These are phyloP conservation scores for Trichophyton rubrum DNA, from an alignment of 2,329 filamentous ascomycete genomes.

Conservation along the genomic window DNA sequence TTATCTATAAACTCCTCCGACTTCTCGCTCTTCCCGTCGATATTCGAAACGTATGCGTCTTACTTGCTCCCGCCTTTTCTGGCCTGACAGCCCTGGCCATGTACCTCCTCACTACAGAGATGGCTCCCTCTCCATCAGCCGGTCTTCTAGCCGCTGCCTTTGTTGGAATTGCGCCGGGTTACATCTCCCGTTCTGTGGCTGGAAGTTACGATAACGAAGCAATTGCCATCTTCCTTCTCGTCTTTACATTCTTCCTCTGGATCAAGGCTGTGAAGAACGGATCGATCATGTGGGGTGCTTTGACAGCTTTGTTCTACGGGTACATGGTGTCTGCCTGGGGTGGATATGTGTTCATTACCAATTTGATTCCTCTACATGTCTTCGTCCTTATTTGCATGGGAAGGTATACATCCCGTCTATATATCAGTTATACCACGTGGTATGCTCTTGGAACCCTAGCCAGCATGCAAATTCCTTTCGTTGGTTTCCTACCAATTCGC, in stretches of 20 bases:
- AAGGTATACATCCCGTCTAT: slow-evolving; percentile 81
- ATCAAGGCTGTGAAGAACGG: slow-evolving; percentile 96
- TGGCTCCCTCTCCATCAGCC: slow-evolving; percentile 88
- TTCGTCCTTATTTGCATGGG: slow-evolving; percentile 96
- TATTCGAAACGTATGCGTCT: slow-evolving; percentile 96
- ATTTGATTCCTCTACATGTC: slow-evolving; percentile 83
- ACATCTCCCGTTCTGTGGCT: slow-evolving; percentile 94
- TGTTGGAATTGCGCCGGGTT: slow-evolving; percentile 95
- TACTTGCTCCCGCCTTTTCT: slow-evolving; percentile 88
- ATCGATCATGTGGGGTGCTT: slow-evolving; percentile 89
- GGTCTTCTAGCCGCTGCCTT: slow-evolving; percentile 88
- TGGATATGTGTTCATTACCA: slow-evolving; percentile 99
- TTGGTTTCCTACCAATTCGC: slow-evolving; percentile 89
- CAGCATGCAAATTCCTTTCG: slow-evolving; percentile 98
- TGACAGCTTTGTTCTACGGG: slow-evolving; percentile 92
- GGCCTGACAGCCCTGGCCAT: slow-evolving; percentile 84
- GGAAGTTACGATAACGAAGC: slow-evolving; percentile 99
- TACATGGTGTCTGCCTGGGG: slow-evolving; percentile 99
- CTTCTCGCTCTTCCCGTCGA: slow-evolving; percentile 85
- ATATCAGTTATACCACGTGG: slow-evolving; percentile 97
- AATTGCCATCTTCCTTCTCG: slow-evolving; percentile 95
- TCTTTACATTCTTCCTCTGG: slow-evolving; percentile 98
- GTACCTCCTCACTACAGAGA: slow-evolving; percentile 92
- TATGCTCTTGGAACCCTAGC: slow-evolving; percentile 90
- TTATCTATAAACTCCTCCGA: slow-evolving; percentile 87